A percentile compares a stretch with the other conserved stretches of the same genome.
phyloP scores from a whole-genome alignment of 768 basidiomycete genomes.

The Pleurotus sapidus region DNA sequence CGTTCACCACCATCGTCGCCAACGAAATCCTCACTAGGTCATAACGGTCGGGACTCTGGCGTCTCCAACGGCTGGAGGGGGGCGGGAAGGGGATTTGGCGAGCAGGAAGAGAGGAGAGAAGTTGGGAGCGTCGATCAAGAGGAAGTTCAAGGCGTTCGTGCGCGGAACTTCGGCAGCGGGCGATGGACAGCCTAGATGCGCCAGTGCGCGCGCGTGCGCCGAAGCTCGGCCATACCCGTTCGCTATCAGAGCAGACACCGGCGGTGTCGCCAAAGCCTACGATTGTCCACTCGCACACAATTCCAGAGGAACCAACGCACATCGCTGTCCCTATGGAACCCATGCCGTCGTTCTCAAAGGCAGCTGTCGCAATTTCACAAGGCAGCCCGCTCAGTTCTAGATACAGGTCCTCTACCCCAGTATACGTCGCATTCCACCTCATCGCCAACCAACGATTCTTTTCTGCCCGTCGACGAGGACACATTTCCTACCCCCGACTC shows the following conservation, averaged over 20 bases:
- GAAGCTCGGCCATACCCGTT: background rate
- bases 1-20: background rate
- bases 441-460: background rate
- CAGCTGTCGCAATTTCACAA: background rate
- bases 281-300: background rate
- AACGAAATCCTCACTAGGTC: background rate
- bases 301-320: background rate
- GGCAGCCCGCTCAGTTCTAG: background rate
- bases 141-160: conserved; percentile 28
- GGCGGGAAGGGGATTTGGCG: background rate
- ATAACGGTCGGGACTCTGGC: no score
- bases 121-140: conserved; percentile 30
- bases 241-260: background rate
- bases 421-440: background rate
- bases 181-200: no score
- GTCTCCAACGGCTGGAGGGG: no score
- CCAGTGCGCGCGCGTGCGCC: background rate
- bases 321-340: background rate
- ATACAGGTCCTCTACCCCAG: background rate
- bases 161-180: background rate
- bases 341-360: conserved; percentile 1
- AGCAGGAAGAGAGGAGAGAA: conserved; percentile 2
- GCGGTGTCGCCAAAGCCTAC: background rate
- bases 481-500: no score
- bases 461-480: background rate